Percentiles rank a stretch among this genome's conserved stretches.
Evolutionary conservation across 2,329 filamentous ascomycete genomes (phyloP).

Genomic region (Calonectria henricotiae): DNA sequence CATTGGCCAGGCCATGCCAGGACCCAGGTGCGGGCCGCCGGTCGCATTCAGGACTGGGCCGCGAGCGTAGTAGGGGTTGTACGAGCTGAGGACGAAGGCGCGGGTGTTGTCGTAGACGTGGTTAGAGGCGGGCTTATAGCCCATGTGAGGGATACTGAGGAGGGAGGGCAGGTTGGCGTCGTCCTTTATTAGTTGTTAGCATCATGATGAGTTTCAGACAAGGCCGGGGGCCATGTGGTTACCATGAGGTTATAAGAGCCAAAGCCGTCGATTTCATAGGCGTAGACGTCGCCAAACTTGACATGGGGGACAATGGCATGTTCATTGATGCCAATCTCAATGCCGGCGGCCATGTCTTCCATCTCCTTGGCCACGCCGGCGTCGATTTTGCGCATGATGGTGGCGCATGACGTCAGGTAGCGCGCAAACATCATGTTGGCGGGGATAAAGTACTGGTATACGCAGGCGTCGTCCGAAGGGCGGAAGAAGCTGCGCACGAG

Average conservation of each 20-base stretch:
- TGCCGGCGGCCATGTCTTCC: conserved; percentile 69
- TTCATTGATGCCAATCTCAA: conserved; percentile 78
- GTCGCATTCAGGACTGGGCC: conserved; percentile 69
- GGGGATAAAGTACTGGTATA: conserved; percentile 90
- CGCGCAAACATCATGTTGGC: conserved; percentile 88
- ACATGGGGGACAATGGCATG: conserved; percentile 78
- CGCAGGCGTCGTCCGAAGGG: conserved; percentile 90
- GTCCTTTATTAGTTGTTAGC: conserved; percentile 58
- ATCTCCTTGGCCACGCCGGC: conserved; percentile 72
- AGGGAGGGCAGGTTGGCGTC: conserved; percentile 77
- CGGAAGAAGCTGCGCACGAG: conserved; percentile 91
- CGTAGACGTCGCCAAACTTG: conserved; percentile 77
- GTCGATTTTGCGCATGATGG: conserved; percentile 64
- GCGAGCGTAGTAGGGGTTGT: conserved; percentile 81
- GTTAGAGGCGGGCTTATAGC: conserved; percentile 73
- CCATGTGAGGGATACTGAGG: conserved; percentile 74
- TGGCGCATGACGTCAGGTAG: conserved; percentile 70
- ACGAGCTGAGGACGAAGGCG: conserved; percentile 79
- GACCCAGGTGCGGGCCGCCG: conserved; percentile 70
- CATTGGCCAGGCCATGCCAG: conserved; percentile 91
- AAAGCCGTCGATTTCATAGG: conserved; percentile 80
- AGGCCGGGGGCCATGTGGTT: not conserved
- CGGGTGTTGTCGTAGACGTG: conserved; percentile 81
- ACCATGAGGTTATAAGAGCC: conserved; percentile 74
- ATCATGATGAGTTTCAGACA: not conserved